phyloP scores from a whole-genome alignment of 208 protist genomes.

The Vickermania ingenoplastis region DNA sequence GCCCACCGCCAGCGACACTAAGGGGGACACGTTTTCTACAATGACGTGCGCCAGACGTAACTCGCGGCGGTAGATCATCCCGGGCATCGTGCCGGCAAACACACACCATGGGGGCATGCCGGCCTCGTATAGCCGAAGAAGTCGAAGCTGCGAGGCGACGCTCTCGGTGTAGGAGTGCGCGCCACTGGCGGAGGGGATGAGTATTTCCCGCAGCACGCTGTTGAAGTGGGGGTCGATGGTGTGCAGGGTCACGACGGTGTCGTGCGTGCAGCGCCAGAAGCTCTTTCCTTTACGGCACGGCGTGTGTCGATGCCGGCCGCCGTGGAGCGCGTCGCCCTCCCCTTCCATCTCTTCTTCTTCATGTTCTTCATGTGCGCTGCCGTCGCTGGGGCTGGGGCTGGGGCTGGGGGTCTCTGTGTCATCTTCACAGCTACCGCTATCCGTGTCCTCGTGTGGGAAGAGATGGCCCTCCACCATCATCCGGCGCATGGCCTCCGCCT shows the following conservation, averaged over 20 bases:
- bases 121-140: slow-evolving; percentile 64
- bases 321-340: background rate
- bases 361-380: background rate
- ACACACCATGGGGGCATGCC: slow-evolving; percentile 74
- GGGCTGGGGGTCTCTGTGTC: background rate
- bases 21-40: slow-evolving; percentile 55
- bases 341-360: background rate
- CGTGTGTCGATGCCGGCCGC: background rate
- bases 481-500: slow-evolving; percentile 5
- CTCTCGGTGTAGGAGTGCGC: slow-evolving; percentile 52
- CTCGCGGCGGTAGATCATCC: slow-evolving; percentile 50
- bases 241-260: slow-evolving; percentile 64
- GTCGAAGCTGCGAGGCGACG: slow-evolving; percentile 37
- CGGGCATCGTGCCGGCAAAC: slow-evolving; percentile 40
- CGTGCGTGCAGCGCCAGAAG: slow-evolving; percentile 36
- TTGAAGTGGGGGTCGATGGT: slow-evolving; percentile 69
- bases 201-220: slow-evolving; percentile 47
- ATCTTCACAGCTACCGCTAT: background rate
- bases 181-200: slow-evolving; percentile 49
- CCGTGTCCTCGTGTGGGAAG: background rate
- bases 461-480: background rate
- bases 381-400: background rate
- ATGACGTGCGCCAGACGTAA: slow-evolving; percentile 49
- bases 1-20: slow-evolving; percentile 63
- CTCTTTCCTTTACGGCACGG: slow-evolving; percentile 2